These are phyloP conservation scores for Cladosporium sp. DNA, from an alignment of 2,329 filamentous ascomycete species.

Conservation along the genomic window DNA sequence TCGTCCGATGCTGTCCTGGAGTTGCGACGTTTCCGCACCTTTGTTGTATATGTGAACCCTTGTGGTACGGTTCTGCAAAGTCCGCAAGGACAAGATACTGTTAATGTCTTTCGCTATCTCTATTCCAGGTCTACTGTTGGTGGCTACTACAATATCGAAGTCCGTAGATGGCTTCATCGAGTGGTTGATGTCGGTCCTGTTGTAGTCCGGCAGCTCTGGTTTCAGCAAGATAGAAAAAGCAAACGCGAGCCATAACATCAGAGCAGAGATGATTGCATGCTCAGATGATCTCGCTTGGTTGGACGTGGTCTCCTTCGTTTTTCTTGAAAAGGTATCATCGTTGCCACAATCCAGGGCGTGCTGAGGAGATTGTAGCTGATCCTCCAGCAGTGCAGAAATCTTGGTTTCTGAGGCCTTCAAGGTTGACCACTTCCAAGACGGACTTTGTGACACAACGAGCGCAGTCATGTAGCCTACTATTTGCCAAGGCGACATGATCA, in stretches of 20 bases:
- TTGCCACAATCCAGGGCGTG: too few species aligned
- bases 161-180: background rate
- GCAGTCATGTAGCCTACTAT: background rate
- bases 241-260: too few species aligned
- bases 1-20: background rate
- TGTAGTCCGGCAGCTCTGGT: too few species aligned
- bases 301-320: too few species aligned
- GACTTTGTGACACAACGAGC: background rate
- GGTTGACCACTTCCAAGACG: background rate
- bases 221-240: too few species aligned
- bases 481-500: background rate
- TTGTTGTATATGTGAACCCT: slow-evolving; percentile 13
- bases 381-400: too few species aligned
- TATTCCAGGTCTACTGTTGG: slow-evolving; percentile 1
- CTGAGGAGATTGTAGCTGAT: too few species aligned
- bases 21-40: background rate
- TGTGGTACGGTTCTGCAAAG: background rate
- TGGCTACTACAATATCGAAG: slow-evolving; percentile 8
- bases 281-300: too few species aligned
- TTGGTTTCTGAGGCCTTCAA: too few species aligned
- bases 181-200: too few species aligned
- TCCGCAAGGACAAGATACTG: background rate
- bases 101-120: background rate
- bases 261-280: too few species aligned
- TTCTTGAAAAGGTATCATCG: too few species aligned